phyloP scores from a whole-genome alignment of 495 filamentous ascomycete species.

The Aspergillus coremiiformis region DNA sequence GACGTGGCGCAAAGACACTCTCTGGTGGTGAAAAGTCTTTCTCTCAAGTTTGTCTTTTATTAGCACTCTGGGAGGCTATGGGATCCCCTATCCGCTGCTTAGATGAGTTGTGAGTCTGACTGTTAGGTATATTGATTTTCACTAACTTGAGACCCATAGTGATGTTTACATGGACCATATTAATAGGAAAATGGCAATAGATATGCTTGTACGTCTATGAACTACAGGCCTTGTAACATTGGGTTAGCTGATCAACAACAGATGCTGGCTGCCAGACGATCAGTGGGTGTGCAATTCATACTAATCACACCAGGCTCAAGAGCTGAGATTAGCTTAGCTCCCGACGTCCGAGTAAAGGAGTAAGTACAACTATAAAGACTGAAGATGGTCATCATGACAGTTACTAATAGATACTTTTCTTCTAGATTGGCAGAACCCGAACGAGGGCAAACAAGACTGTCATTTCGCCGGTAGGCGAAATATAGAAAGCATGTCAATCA shows the following conservation, averaged over 20 bases:
- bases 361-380: conserved; percentile 32
- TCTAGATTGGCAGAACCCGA: conserved; percentile 54
- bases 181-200: conserved; percentile 87
- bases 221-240: not conserved
- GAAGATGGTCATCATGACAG: conserved; percentile 4
- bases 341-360: conserved; percentile 82
- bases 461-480: conserved; percentile 24
- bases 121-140: not conserved
- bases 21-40: conserved; percentile 97
- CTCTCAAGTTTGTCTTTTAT: conserved; percentile 86
- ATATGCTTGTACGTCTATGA: conserved; percentile 69
- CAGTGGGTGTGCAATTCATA: conserved; percentile 87
- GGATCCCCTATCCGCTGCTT: conserved; percentile 88
- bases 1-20: conserved; percentile 79
- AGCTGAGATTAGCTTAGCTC: conserved; percentile 54
- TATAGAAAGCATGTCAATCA: too few relatives aligned
- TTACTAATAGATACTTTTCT: conserved; percentile 3
- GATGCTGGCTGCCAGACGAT: conserved; percentile 76
- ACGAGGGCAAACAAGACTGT: conserved; percentile 37
- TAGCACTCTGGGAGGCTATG: conserved; percentile 97
- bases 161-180: conserved; percentile 99
- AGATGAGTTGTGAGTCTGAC: conserved; percentile 74
- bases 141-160: conserved; percentile 32
- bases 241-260: conserved; percentile 27
- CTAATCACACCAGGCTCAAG: conserved; percentile 93